Evolutionary conservation across 768 basidiomycete species (phyloP).

Genomic region (Tremella mesenterica): DNA sequence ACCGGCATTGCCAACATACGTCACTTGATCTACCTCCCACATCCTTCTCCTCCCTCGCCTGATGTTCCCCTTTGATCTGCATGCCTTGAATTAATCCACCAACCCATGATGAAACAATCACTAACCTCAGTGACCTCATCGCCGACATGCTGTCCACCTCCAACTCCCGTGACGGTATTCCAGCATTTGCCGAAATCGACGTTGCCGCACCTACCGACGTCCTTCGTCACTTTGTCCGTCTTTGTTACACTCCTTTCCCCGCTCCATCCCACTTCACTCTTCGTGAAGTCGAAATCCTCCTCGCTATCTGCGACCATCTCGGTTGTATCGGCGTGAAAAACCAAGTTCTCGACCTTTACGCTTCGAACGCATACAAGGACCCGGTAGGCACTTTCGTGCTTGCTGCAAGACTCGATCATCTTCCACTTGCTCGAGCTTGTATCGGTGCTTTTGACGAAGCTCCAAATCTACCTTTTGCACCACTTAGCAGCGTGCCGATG

Average conservation of each 20-base stretch:
- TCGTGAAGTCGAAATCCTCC: not conserved
- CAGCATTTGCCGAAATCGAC: not conserved
- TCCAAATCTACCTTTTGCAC: not conserved
- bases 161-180: not conserved
- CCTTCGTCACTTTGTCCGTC: not conserved
- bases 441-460: not conserved
- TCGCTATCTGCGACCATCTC: not conserved
- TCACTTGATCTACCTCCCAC: no score
- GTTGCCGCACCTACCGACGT: not conserved
- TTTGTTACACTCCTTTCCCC: not conserved
- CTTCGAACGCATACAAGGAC: not conserved
- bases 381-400: not conserved
- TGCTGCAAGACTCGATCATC: not conserved
- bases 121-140: not conserved
- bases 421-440: not conserved
- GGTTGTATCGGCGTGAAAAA: not conserved
- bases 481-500: no score
- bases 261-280: not conserved
- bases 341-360: not conserved
- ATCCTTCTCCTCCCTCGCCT: no score
- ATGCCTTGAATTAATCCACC: no score
- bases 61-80: no score
- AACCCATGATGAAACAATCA: not conserved
- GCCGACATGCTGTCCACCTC: not conserved
- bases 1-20: no score